Base-by-base conservation (phyloP, 495 filamentous ascomycete genomes). In the Hypoxylon perforatum region DNA sequence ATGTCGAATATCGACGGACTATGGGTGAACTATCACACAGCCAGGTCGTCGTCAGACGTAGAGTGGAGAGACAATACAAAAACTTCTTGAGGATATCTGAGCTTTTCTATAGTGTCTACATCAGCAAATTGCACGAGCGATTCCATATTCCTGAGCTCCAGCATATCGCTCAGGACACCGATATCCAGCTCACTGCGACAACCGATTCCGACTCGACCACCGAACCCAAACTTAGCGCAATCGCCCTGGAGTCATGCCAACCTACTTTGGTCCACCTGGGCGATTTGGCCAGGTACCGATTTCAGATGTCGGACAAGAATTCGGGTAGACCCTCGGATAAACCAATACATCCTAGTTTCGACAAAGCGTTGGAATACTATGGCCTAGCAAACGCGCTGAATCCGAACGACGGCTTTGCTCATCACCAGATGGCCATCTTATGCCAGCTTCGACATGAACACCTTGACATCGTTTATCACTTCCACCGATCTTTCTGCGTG, bases 361-460 rank as follows among this genome's bases (percentile, higher is more conserved):
- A 89, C 1, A 88, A 87, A 5, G 94, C 95, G 9, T 83, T 91
- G 48, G 88, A 89, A 7, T 97, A 94, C 75, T 99, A 99, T 72
- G 82, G 86, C 55, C 78, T 98, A 28, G 96, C 96, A 11, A 85
- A 86, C 60, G 85, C 88, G 44, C 85, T 98, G 55, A 85, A 90
- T 57, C 94, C 96, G 17, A 80, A 86, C 1, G 91, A 91, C 39
- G 94, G 94, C 25, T 83, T 85, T 23, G 90, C 92, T 38, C 89
- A 96, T 71, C 94, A 99, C 65, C 95, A 98, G 75, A 82, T 92
- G 72, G 93, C 92, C 0, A 90, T 97, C 14, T 90, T 97, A 59
- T 88, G 91, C 25, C 82, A 88, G 39, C 88, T 89, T 48, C 89
- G 91, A 70, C 84, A 80, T 15, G 88, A 92, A 61, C 91, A 96